phyloP scores from a whole-genome alignment of 805 yeast species.

The Trichomonascus vanleenenianus region DNA sequence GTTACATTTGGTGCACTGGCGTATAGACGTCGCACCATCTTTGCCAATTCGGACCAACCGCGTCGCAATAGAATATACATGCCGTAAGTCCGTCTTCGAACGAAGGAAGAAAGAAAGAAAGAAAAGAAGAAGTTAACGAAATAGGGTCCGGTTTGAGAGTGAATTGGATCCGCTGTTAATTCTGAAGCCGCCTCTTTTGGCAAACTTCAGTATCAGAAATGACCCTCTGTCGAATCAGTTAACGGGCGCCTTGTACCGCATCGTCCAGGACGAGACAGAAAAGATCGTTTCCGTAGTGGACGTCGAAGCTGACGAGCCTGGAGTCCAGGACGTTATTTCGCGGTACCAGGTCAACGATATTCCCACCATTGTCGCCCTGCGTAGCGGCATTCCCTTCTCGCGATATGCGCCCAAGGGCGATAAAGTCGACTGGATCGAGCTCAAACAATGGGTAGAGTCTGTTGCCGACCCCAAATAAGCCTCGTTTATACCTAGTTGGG shows the following conservation, averaged over 20 bases:
- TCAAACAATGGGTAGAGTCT: slow-evolving; percentile 36
- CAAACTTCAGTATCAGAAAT: slow-evolving; percentile 65
- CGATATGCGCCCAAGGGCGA: slow-evolving; percentile 23
- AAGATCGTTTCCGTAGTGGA: slow-evolving; percentile 57
- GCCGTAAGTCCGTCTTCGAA: background rate
- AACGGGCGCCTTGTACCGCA: slow-evolving; percentile 52
- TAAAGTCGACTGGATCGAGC: slow-evolving; percentile 21
- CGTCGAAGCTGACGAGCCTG: slow-evolving; percentile 61
- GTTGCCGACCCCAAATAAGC: slow-evolving; percentile 6
- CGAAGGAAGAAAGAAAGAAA: background rate
- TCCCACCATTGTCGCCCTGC: slow-evolving; percentile 61
- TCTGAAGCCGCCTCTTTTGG: slow-evolving; percentile 51
- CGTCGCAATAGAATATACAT: slow-evolving; percentile 1
- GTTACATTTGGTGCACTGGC: background rate
- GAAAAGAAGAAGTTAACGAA: background rate
- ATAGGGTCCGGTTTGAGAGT: slow-evolving; percentile 39
- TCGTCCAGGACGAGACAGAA: slow-evolving; percentile 42
- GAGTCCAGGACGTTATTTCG: slow-evolving; percentile 48
- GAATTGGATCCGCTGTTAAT: slow-evolving; percentile 50
- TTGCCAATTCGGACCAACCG: background rate
- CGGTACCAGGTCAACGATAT: slow-evolving; percentile 49
- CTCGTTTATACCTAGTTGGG: too few relatives aligned
- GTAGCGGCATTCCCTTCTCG: slow-evolving; percentile 53
- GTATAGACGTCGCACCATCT: background rate
- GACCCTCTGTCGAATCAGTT: slow-evolving; percentile 54